These are phyloP conservation scores for Pochonia chlamydosporia DNA, from an alignment of 2,329 filamentous ascomycete genomes.

Conservation along the genomic window DNA sequence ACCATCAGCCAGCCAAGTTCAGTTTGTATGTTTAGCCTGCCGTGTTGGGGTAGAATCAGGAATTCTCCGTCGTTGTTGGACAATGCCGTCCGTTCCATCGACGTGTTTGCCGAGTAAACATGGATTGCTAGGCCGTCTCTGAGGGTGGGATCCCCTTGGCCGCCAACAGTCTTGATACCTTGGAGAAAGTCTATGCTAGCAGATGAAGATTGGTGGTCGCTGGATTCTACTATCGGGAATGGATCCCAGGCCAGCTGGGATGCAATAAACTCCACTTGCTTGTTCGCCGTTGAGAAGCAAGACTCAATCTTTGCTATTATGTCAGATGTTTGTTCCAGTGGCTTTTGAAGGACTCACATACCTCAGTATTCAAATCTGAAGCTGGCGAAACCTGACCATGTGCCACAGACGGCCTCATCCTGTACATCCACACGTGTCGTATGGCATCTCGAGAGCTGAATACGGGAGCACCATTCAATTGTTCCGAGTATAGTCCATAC, in stretches of 20 bases:
- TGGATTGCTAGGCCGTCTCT: constrained; percentile 41
- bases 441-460: constrained; percentile 21
- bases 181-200: constrained; percentile 34
- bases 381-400: constrained; percentile 16
- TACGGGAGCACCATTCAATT: constrained; percentile 39
- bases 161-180: constrained; percentile 40
- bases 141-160: constrained; percentile 40
- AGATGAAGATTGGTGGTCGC: not conserved
- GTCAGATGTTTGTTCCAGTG: not conserved
- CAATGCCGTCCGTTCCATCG: constrained; percentile 39
- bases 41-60: constrained; percentile 60
- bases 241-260: constrained; percentile 45
- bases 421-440: constrained; percentile 29
- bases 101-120: constrained; percentile 36
- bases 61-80: constrained; percentile 54
- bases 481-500: constrained; percentile 38
- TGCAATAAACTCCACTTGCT: constrained; percentile 37
- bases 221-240: constrained; percentile 22
- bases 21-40: constrained; percentile 61
- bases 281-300: constrained; percentile 40
- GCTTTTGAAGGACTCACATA: constrained; percentile 3
- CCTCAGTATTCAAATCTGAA: constrained; percentile 21
- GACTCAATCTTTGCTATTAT: constrained; percentile 23
- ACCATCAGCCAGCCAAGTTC: constrained; percentile 60
- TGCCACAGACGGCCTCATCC: constrained; percentile 25